A percentile compares a stretch with the other conserved stretches of the same genome.
phyloP scores from a whole-genome alignment of 208 protist species.

The Dictyostelium gargantuum region DNA sequence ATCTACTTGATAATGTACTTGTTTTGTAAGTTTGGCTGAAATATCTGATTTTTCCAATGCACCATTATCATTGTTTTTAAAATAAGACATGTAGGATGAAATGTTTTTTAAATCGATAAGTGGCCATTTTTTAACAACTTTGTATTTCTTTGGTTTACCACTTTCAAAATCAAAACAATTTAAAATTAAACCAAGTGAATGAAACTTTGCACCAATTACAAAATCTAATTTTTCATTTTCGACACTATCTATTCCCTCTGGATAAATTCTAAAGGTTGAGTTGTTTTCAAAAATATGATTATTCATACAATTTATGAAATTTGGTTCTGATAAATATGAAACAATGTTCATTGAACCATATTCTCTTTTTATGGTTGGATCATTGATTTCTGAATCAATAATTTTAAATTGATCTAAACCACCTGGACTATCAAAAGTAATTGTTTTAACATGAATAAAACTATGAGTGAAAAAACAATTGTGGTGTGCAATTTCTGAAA shows the following conservation, averaged over 20 bases:
- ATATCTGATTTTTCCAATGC: neutral
- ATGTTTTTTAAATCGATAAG: neutral
- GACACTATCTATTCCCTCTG: neutral
- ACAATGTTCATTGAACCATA: neutral
- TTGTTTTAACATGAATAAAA: neutral
- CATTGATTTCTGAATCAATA: neutral
- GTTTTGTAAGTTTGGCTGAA: neutral
- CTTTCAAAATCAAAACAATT: neutral
- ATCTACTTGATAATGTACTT: neutral
- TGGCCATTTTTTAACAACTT: neutral
- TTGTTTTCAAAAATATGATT: neutral
- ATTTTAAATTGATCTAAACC: neutral
- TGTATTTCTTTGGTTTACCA: neutral
- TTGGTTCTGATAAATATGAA: neutral
- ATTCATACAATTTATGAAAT: neutral
- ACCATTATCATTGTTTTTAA: slow-evolving; percentile 14
- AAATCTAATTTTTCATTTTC: neutral
- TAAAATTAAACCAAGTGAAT: neutral
- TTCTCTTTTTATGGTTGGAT: neutral
- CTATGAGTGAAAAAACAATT: neutral
- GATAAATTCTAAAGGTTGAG: neutral
- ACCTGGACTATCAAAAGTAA: neutral
- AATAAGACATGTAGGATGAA: neutral
- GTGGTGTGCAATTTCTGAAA: neutral
- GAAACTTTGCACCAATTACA: neutral